Base-by-base conservation (phyloP, 2,329 filamentous ascomycete genomes). In the Xylaria sp. region DNA sequence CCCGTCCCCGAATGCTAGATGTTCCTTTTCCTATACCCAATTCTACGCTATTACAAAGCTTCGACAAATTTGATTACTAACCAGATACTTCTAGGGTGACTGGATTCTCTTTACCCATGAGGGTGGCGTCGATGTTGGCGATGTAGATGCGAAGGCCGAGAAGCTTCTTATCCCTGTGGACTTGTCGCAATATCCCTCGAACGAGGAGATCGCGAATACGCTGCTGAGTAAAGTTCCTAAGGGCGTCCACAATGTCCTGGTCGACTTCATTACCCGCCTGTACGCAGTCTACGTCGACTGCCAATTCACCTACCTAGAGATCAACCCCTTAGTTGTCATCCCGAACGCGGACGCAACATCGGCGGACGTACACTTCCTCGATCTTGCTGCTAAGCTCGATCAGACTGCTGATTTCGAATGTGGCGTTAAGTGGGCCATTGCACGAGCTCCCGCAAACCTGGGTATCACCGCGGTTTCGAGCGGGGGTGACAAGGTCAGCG, bases 71-170 rank as follows among this genome's bases (percentile, higher is more conserved):
- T 48, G n/a, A 34, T 58, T 60, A 41, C 54, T 65, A 41, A 67
- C 62, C 42, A 26, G 41, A 22, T 19, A 45, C 49, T 49, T 51
- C 47, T 49, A 97, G 94, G 94, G 94, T 72, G 94, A 99, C 78
- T 97, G 92, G 92, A 97, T 99, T 73, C 91, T 99, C 72, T 99
- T 99, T 84, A 97, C 93, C 70, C 92, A 99, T 80, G 94, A 99
- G 80, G 94, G 94, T 83, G 94, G 94, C 89, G 92, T 99, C 66
- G 94, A 99, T 78, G 94, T 99, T 69, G 94, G 94, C 74, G 94
- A 99, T 86, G 94, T 99, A 65, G 94, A 99, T 71, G 92, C 87
- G 63, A 99, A 99, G 84, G 94, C 94, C 62, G 91, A 97, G 86
- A 99, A 97, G 89, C 85, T 99, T 61, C 81, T 99, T 72, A 92